Percentiles rank a stretch among this genome's conserved stretches.
Evolutionary conservation across 495 filamentous ascomycete species (phyloP).

Genomic region (Chaetomium tenue): DNA sequence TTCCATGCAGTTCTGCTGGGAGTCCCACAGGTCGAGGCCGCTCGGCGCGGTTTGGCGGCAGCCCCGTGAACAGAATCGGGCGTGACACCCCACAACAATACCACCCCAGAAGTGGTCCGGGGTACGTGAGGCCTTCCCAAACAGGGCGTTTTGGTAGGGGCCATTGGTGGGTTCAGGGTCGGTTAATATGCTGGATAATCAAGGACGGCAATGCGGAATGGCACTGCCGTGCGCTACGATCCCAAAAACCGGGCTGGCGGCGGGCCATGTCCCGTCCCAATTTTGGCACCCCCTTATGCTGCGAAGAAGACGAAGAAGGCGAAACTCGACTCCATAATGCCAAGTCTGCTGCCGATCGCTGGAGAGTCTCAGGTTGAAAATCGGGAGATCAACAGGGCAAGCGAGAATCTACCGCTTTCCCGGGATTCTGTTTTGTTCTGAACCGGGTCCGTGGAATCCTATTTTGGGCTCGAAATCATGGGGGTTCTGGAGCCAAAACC

Average conservation of each 20-base stretch:
- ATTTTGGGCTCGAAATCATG: not conserved
- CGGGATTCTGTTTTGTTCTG: not conserved
- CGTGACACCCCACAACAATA: slow-evolving; percentile 21
- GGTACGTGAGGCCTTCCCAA: slow-evolving; percentile 21
- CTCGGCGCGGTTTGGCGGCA: slow-evolving; percentile 16
- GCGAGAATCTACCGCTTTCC: not conserved
- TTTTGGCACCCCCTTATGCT: not conserved
- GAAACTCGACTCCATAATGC: not conserved
- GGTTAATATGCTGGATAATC: slow-evolving; percentile 27
- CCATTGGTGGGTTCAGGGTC: slow-evolving; percentile 23
- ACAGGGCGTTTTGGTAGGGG: slow-evolving; percentile 14
- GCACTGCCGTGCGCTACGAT: slow-evolving; percentile 22
- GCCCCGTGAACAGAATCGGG: slow-evolving; percentile 26
- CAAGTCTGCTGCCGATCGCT: not conserved
- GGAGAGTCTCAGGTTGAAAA: slow-evolving; percentile 2
- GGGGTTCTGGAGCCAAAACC: not conserved
- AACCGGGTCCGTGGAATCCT: slow-evolving; percentile 5
- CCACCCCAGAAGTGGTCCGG: slow-evolving; percentile 23
- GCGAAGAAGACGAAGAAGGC: not conserved
- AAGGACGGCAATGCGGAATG: slow-evolving; percentile 27
- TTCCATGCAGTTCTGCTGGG: slow-evolving; percentile 13
- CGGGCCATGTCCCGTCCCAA: slow-evolving; percentile 23
- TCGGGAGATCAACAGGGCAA: slow-evolving; percentile 1
- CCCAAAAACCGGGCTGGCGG: slow-evolving; percentile 28
- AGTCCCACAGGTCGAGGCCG: slow-evolving; percentile 8